Percentiles rank a stretch among this genome's conserved stretches.
phyloP scores from a whole-genome alignment of 352 stramenopile genomes.

The Phytophthora cactorum region DNA sequence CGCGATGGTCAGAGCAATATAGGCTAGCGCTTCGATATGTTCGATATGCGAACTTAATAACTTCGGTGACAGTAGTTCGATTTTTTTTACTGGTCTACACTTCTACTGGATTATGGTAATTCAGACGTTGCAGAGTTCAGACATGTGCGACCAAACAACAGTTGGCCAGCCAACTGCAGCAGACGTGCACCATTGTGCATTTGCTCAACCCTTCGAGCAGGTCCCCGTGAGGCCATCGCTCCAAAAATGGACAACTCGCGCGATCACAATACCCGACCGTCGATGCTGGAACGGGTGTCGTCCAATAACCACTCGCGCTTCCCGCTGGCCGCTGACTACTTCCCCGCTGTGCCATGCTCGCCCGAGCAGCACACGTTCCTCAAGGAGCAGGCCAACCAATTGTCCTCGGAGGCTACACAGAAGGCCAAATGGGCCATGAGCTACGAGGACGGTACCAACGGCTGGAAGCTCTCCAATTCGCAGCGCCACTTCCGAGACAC shows the following conservation, averaged over 20 bases:
- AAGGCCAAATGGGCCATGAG: conserved; percentile 65
- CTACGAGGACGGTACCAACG: conserved; percentile 59
- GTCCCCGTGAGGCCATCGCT: conserved; percentile 1
- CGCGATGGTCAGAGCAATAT: no score
- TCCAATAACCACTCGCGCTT: conserved; percentile 34
- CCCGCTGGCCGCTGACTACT: conserved; percentile 54
- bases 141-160: conserved; percentile 30
- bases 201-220: conserved; percentile 8
- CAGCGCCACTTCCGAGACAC: conserved; percentile 72
- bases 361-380: conserved; percentile 50
- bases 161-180: conserved; percentile 10
- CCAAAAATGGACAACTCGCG: conserved; percentile 44
- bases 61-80: no score
- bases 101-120: no score
- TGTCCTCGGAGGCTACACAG: conserved; percentile 45
- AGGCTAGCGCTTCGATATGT: no score
- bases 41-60: no score
- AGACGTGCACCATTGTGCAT: conserved; percentile 15
- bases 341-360: conserved; percentile 44
- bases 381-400: conserved; percentile 39
- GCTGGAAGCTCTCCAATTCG: conserved; percentile 76
- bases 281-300: conserved; percentile 46
- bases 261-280: conserved; percentile 30
- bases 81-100: no score
- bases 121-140: conserved; percentile 19